Percentiles rank a stretch among this genome's conserved stretches.
These are phyloP conservation scores for Ustilago curta DNA, from an alignment of 1,284 basidiomycete genomes.

Conservation along the genomic window DNA sequence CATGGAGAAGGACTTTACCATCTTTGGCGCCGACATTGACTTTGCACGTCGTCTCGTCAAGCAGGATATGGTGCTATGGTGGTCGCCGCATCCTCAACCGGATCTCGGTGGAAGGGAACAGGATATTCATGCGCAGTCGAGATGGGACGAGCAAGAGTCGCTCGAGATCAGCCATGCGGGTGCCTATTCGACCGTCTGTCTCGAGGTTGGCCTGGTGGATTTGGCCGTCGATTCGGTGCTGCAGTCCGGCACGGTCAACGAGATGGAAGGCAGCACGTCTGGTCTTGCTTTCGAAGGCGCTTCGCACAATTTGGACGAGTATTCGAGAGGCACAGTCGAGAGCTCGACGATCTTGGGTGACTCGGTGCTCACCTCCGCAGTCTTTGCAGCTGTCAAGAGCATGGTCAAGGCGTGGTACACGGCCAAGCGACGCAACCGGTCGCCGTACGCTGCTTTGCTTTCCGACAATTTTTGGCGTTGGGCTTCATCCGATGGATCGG, in stretches of 20 bases:
- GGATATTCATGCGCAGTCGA: conserved; percentile 76
- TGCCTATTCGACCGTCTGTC: conserved; percentile 90
- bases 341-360: conserved; percentile 79
- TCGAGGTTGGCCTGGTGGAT: conserved; percentile 90
- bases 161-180: conserved; percentile 89
- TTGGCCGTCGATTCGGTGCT: conserved; percentile 93
- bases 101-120: conserved; percentile 94
- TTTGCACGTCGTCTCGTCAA: conserved; percentile 87
- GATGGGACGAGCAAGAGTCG: conserved; percentile 74
- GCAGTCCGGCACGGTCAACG: conserved; percentile 93
- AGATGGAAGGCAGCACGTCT: conserved; percentile 84
- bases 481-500: conserved; percentile 84
- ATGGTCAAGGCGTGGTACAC: conserved; percentile 93
- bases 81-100: conserved; percentile 82
- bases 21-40: conserved; percentile 88
- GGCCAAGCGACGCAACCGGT: conserved; percentile 78
- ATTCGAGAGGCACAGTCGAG: conserved; percentile 80
- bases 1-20: conserved; percentile 87
- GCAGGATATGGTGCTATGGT: conserved; percentile 95
- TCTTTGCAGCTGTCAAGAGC: conserved; percentile 84
- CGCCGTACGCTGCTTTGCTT: conserved; percentile 72
- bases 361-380: conserved; percentile 88
- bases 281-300: conserved; percentile 86
- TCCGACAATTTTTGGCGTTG: conserved; percentile 97
- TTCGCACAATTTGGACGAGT: conserved; percentile 87